Percentiles rank a stretch among this genome's conserved stretches.
Evolutionary conservation across 176 grass and related monocot species (phyloP).

Genomic region (Oryza longistaminata): DNA sequence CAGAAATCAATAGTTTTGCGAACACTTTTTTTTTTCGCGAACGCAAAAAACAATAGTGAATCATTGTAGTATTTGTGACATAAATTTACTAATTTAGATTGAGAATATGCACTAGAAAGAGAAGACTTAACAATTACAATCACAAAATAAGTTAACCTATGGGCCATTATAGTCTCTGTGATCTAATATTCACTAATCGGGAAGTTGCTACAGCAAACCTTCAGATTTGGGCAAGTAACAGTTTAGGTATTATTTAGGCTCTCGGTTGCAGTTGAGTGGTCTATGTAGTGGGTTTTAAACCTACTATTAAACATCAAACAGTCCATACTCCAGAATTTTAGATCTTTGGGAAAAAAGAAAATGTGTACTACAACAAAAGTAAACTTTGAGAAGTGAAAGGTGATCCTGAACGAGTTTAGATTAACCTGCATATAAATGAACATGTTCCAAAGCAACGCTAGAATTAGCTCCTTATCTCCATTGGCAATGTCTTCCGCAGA

Average conservation of each 20-base stretch:
- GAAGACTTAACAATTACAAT: not conserved
- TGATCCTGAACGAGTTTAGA: constrained; percentile 6
- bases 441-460: constrained; percentile 61
- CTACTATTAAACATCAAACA: not conserved
- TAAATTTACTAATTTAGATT: constrained; percentile 15
- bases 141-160: not conserved
- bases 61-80: not conserved
- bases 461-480: constrained; percentile 66
- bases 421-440: constrained; percentile 60
- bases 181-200: not conserved
- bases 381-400: not conserved
- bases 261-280: not conserved
- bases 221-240: constrained; percentile 18
- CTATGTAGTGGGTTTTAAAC: not conserved
- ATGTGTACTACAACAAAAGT: not conserved
- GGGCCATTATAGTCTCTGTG: not conserved
- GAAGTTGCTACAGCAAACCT: constrained; percentile 16
- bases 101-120: not conserved
- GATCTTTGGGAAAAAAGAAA: not conserved
- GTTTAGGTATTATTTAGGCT: constrained; percentile 8
- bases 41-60: not conserved
- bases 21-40: too few relatives aligned
- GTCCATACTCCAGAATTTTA: constrained; percentile 4
- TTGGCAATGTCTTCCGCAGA: constrained; percentile 51
- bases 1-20: not conserved